phyloP scores from a whole-genome alignment of 176 grass and related monocot species.

The Ananas comosus region DNA sequence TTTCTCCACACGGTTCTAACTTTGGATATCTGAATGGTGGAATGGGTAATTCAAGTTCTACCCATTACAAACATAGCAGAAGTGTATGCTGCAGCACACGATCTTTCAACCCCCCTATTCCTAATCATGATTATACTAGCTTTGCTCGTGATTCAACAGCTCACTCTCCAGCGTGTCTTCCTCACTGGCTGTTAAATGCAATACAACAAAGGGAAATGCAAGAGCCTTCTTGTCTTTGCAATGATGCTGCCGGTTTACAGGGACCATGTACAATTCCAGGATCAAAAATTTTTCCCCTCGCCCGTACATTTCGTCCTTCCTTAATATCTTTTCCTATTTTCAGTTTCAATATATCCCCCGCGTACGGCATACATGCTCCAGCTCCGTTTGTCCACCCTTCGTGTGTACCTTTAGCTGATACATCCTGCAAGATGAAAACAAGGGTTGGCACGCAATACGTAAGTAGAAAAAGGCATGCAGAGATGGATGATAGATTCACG shows the following conservation, averaged over 20 bases:
- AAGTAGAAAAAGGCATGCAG: neutral
- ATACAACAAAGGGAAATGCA: neutral
- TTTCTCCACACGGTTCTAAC: constrained; percentile 8
- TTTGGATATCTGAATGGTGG: constrained; percentile 22
- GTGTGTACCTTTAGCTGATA: neutral
- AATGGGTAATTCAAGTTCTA: constrained; percentile 10
- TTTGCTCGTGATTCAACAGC: constrained; percentile 13
- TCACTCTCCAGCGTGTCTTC: neutral
- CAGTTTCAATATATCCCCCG: constrained; percentile 17
- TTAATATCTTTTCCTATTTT: constrained; percentile 23
- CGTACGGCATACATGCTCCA: constrained; percentile 26
- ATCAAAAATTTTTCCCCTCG: constrained; percentile 4
- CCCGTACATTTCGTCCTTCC: constrained; percentile 13
- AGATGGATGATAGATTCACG: neutral
- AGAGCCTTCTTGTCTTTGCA: constrained; percentile 9
- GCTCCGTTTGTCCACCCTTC: constrained; percentile 16
- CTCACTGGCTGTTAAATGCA: constrained; percentile 3
- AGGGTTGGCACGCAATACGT: neutral
- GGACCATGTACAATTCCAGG: constrained; percentile 2
- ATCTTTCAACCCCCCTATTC: constrained; percentile 10
- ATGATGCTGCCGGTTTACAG: constrained; percentile 10
- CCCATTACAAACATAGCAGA: constrained; percentile 1
- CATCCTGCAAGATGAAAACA: neutral
- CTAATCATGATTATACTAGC: constrained; percentile 18
- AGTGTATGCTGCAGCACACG: constrained; percentile 20